Evolutionary conservation across 1,139 yeast genomes (phyloP).

Genomic region (Protomyces inundatus): DNA sequence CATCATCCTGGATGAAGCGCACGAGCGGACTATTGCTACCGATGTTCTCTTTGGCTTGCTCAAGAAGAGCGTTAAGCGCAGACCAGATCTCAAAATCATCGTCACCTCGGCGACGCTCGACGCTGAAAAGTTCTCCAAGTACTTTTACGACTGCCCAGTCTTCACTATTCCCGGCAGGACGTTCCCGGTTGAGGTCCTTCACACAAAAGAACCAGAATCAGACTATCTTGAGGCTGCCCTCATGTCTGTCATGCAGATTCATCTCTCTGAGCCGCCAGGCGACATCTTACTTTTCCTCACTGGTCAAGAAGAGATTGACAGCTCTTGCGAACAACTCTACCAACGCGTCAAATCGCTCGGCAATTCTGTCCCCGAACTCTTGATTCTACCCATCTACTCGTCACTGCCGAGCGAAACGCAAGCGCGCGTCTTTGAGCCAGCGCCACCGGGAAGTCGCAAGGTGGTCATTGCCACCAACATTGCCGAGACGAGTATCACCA

Average conservation of each 20-base stretch:
- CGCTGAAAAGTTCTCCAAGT: slow-evolving; percentile 69
- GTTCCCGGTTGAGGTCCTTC: slow-evolving; percentile 76
- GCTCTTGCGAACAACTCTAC: slow-evolving; percentile 69
- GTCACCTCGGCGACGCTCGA: slow-evolving; percentile 94
- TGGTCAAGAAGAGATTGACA: slow-evolving; percentile 95
- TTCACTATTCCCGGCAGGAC: slow-evolving; percentile 88
- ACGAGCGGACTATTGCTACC: slow-evolving; percentile 81
- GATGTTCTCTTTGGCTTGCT: slow-evolving; percentile 79
- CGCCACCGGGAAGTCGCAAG: slow-evolving; percentile 72
- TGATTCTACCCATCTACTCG: slow-evolving; percentile 86
- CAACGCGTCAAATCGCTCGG: slow-evolving; percentile 67
- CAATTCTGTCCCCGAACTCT: slow-evolving; percentile 55
- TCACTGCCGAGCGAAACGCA: slow-evolving; percentile 83
- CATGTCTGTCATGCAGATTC: slow-evolving; percentile 71
- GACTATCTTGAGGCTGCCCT: slow-evolving; percentile 90
- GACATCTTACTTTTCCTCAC: slow-evolving; percentile 92
- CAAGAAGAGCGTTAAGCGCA: slow-evolving; percentile 51
- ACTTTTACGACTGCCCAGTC: slow-evolving; percentile 82
- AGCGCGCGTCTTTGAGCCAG: slow-evolving; percentile 75
- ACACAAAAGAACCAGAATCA: slow-evolving; percentile 54
- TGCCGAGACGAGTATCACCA: slow-evolving; percentile 94
- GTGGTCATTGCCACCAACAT: slow-evolving; percentile 93
- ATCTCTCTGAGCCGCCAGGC: slow-evolving; percentile 62
- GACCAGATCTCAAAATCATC: slow-evolving; percentile 73
- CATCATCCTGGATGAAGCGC: slow-evolving; percentile 94